Evolutionary conservation across 2,329 filamentous ascomycete genomes (phyloP).

Genomic region (Penicillium sp.): DNA sequence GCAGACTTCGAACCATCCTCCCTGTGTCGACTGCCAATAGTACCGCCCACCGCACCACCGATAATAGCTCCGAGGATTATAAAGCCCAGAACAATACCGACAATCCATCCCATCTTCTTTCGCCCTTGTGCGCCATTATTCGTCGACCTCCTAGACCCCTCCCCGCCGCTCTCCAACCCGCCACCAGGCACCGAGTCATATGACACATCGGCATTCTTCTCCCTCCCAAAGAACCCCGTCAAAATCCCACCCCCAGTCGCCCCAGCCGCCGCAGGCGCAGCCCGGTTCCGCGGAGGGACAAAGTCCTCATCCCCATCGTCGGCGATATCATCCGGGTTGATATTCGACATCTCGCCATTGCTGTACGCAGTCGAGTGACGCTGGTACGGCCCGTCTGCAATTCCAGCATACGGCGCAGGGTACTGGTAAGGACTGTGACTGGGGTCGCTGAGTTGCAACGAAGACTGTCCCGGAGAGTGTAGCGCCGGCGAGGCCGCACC

Average conservation of each 20-base stretch:
- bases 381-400: conserved; percentile 63
- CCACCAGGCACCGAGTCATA: conserved; percentile 55
- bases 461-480: conserved; percentile 34
- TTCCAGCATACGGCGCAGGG: conserved; percentile 30
- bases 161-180: conserved; percentile 36
- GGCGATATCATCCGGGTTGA: conserved; percentile 75
- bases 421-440: conserved; percentile 43
- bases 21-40: conserved; percentile 56
- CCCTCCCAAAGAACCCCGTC: conserved; percentile 42
- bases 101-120: conserved; percentile 65
- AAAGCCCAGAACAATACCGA: conserved; percentile 63
- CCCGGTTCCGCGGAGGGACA: conserved; percentile 43
- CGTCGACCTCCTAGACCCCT: conserved; percentile 67
- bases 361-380: conserved; percentile 52
- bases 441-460: conserved; percentile 29
- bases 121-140: conserved; percentile 58
- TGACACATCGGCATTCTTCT: conserved; percentile 42
- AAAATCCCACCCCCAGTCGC: conserved; percentile 43
- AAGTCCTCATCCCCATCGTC: conserved; percentile 89
- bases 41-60: conserved; percentile 69
- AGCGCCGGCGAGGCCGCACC: conserved; percentile 33
- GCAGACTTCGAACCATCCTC: conserved; percentile 30
- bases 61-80: conserved; percentile 67
- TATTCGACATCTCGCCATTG: conserved; percentile 44
- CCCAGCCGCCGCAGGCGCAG: conserved; percentile 8